Base-by-base conservation (phyloP, 768 basidiomycete genomes). In the Trametes cingulata region DNA sequence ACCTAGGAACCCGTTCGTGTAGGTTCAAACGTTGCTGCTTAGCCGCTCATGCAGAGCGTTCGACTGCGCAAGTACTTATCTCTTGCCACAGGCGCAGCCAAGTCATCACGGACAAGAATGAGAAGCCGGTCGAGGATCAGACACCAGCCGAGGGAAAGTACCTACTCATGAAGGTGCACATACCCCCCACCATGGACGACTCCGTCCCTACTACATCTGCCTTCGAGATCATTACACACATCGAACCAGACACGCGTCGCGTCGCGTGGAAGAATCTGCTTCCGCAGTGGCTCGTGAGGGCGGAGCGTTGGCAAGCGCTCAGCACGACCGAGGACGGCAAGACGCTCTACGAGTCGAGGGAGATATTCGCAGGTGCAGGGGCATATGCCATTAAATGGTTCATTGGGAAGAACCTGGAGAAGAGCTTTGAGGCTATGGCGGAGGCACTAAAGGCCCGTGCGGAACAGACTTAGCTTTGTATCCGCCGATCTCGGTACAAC, bases 1-100 rank as follows among this genome's bases (percentile, higher is more conserved):
- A 7, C 12, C 15, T 41, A 89, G 87, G 87, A 89, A 88, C 65
- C 78, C 86, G 6, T 88, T 87, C 56, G 80, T 83, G 87, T 86
- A 74, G 27, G 82, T 52, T 15, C 14, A 39, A 74, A 17, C 22
- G 36, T 33, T n/a, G n/a, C 19, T 7, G 2, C 19, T 22, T 13
- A 33, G 19, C 24, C 13, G n/a, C 52, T 12, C 36, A 42, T 36
- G 14, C 27, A 19, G 49, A 46, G 50, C 52, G 42, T 19, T 33
- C 17, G 5, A 8, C 39, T 40, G 4, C 2, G 27, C 35, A 20
- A 12, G 46, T 33, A 19, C 1, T 27, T 4, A 22, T 7, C 2
- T 4, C 33, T 2, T 17, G 22, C 53, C 9, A 22, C 65, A 85
- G 84, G 46, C 85, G 86, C 48, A 75, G 75, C 51, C 80, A 84